phyloP scores from a whole-genome alignment of 148 eudicot genomes.

The Chenopodium quinoa region DNA sequence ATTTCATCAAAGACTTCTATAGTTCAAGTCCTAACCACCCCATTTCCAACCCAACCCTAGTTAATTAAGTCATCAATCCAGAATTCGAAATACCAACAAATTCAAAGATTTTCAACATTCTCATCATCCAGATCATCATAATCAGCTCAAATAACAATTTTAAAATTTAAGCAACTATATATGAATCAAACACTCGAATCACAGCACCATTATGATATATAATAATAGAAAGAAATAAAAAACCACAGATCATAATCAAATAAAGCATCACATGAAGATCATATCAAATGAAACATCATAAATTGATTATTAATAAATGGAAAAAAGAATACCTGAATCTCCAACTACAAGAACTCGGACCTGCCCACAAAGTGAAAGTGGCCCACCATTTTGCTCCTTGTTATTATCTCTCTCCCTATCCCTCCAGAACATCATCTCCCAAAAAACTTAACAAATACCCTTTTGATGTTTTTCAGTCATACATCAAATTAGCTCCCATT shows the following conservation, averaged over 20 bases:
- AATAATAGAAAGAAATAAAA: no score
- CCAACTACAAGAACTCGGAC: slow-evolving; percentile 91
- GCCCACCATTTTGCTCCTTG: slow-evolving; percentile 63
- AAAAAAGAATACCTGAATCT: slow-evolving; percentile 62
- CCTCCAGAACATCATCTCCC: slow-evolving; percentile 80
- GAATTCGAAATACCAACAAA: not conserved
- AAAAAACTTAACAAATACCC: slow-evolving; percentile 12
- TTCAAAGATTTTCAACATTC: not conserved
- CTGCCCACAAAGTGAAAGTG: slow-evolving; percentile 77
- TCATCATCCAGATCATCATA: not conserved
- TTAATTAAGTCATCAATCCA: not conserved
- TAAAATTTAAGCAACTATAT: not conserved
- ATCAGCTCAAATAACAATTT: not conserved
- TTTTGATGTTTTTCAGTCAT: not conserved
- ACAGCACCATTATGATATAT: not conserved
- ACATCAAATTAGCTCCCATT: slow-evolving; percentile 18
- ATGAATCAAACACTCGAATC: not conserved
- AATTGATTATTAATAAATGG: not conserved
- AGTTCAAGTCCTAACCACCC: no score
- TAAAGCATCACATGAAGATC: not conserved
- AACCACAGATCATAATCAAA: slow-evolving; percentile 10
- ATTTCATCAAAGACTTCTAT: not conserved
- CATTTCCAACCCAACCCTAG: no score
- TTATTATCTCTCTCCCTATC: slow-evolving; percentile 63
- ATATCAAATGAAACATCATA: not conserved